Conservation (phyloP, 164 flowering plant species). For the Stephania yunnanensis region DNA sequence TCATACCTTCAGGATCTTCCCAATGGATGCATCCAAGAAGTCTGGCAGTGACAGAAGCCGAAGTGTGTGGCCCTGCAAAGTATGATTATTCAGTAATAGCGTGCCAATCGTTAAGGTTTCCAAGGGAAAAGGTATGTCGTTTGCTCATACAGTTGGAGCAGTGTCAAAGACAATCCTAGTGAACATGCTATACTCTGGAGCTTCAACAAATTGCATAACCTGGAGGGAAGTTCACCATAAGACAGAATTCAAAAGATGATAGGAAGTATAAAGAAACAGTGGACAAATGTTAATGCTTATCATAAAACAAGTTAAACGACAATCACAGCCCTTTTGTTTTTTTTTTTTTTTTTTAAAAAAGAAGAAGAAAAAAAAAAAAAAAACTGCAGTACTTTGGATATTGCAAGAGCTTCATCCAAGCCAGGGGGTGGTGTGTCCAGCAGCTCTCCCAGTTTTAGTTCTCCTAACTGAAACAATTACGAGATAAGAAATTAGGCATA, state of each 20-base stretch:
- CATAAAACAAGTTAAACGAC: neutral
- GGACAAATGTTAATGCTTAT: neutral
- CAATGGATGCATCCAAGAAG: slow-evolving; percentile 88
- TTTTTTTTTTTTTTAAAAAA: no score
- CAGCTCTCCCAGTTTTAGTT: slow-evolving; percentile 87
- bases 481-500: slow-evolving; percentile 5
- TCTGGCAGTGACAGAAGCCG: slow-evolving; percentile 89
- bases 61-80: slow-evolving; percentile 80
- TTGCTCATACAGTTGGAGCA: slow-evolving; percentile 80
- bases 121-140: neutral
- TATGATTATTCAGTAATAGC: slow-evolving; percentile 1
- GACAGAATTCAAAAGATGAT: neutral
- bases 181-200: slow-evolving; percentile 65
- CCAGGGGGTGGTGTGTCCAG: slow-evolving; percentile 97
- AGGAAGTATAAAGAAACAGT: neutral
- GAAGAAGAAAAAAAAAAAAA: no score
- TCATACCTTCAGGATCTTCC: slow-evolving; percentile 82
- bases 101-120: neutral
- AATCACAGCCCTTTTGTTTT: no score
- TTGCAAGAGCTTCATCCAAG: slow-evolving; percentile 93
- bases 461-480: slow-evolving; percentile 55
- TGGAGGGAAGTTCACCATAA: slow-evolving; percentile 21
- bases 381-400: slow-evolving; percentile 53
- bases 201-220: slow-evolving; percentile 96
- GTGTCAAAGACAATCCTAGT: slow-evolving; percentile 90